Percentiles rank a stretch among this genome's conserved stretches.
These are phyloP conservation scores for Phytophthora hibernalis DNA, from an alignment of 352 stramenopile genomes.

Conservation along the genomic window DNA sequence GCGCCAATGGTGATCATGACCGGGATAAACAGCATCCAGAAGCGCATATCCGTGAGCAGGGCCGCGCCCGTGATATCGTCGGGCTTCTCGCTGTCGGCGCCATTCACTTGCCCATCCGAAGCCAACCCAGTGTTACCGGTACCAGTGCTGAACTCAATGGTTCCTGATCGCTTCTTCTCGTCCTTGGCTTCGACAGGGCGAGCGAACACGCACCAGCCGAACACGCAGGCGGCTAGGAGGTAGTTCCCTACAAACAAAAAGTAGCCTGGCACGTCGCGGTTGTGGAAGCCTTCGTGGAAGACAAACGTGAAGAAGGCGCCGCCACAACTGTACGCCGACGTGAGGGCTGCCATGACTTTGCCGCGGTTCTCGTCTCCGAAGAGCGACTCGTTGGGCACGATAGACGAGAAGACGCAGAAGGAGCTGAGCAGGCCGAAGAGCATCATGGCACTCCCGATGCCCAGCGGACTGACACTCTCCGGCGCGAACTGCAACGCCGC, in stretches of 20 bases:
- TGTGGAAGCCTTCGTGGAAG: conserved; percentile 68
- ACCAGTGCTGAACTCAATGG: conserved; percentile 52
- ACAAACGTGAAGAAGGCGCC: conserved; percentile 80
- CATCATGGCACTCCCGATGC: conserved; percentile 61
- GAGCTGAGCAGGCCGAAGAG: conserved; percentile 71
- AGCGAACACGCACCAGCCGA: conserved; percentile 60
- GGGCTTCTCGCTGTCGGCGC: conserved; percentile 26
- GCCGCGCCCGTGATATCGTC: conserved; percentile 66
- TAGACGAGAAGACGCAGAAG: conserved; percentile 80
- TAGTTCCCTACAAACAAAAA: conserved; percentile 78
- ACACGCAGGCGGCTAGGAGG: conserved; percentile 51
- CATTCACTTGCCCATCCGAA: conserved; percentile 27
- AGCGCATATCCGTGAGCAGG: conserved; percentile 63
- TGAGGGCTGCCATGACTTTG: conserved; percentile 79
- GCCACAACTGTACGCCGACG: conserved; percentile 80
- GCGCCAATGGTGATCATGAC: conserved; percentile 82
- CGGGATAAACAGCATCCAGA: conserved; percentile 80
- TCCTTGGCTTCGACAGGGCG: conserved; percentile 17
- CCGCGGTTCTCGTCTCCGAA: conserved; percentile 75
- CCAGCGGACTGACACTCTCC: conserved; percentile 48
- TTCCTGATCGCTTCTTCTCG: conserved; percentile 43
- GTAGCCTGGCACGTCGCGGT: conserved; percentile 64
- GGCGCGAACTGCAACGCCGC: conserved; percentile 50
- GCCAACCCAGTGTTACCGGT: conserved; percentile 43
- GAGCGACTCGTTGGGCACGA: conserved; percentile 82